phyloP scores from a whole-genome alignment of 805 yeast genomes.

The Metschnikowia orientalis region DNA sequence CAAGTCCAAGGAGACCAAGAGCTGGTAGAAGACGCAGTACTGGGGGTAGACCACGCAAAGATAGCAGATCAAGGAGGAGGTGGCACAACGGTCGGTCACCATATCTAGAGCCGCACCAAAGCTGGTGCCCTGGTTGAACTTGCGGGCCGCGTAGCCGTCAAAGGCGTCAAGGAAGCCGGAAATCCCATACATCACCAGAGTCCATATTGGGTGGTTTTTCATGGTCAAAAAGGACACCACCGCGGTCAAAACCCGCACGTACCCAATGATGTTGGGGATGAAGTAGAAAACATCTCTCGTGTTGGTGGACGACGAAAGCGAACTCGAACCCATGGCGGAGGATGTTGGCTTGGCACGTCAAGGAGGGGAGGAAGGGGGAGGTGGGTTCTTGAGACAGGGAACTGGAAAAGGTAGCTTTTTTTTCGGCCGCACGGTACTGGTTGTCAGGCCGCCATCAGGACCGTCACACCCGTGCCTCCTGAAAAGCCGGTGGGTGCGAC shows the following conservation, averaged over 20 bases:
- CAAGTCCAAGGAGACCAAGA: conserved; percentile 76
- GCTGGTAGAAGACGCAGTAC: conserved; percentile 69
- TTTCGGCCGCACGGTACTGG: conserved; percentile 4
- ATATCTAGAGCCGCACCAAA: conserved; percentile 97
- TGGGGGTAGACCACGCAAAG: conserved; percentile 75
- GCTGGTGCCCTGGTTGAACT: conserved; percentile 79
- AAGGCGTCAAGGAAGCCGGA: conserved; percentile 93
- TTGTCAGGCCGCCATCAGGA: too few relatives aligned
- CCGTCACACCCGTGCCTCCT: too few relatives aligned
- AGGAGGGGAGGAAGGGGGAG: too few relatives aligned
- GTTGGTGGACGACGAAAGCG: too few relatives aligned
- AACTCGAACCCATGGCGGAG: too few relatives aligned
- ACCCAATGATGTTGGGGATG: conserved; percentile 91
- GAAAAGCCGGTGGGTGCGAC: too few relatives aligned
- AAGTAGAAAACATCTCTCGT: conserved; percentile 61
- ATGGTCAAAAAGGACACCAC: conserved; percentile 74
- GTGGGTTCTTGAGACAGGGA: conserved; percentile 3
- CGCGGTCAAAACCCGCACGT: conserved; percentile 77
- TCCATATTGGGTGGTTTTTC: conserved; percentile 77
- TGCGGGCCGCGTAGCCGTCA: conserved; percentile 94
- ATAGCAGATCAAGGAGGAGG: conserved; percentile 86
- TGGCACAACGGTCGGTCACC: conserved; percentile 98
- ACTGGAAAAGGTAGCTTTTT: conserved; percentile 1
- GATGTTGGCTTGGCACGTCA: too few relatives aligned
- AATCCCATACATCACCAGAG: conserved; percentile 72